Evolutionary conservation across 73 alveolate species (phyloP).

Genomic region (Paramecium pentaurelia): DNA sequence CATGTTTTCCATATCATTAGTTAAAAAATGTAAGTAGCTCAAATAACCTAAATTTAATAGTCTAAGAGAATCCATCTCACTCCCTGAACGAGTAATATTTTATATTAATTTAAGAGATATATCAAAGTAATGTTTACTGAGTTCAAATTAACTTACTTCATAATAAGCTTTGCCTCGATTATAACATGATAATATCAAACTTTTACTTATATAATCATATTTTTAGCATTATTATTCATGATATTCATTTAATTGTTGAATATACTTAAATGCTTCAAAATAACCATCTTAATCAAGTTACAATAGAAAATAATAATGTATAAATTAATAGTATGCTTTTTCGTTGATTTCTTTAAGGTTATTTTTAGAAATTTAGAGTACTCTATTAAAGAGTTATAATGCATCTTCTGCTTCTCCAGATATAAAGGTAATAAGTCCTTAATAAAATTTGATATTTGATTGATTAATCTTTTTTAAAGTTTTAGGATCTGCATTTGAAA

Average conservation of each 20-base stretch:
- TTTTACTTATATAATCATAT: background rate
- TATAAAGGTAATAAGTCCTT: constrained; percentile 9
- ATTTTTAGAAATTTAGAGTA: background rate
- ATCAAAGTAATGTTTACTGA: background rate
- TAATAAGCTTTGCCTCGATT: constrained; percentile 26
- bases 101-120: background rate
- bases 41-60: constrained; percentile 3
- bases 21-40: background rate
- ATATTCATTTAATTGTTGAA: background rate
- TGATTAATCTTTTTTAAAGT: background rate
- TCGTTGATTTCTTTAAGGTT: background rate
- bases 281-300: constrained; percentile 31
- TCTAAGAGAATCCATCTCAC: constrained; percentile 18
- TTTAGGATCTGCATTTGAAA: background rate
- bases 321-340: constrained; percentile 14
- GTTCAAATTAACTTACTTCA: constrained; percentile 12
- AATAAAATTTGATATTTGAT: background rate
- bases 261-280: background rate
- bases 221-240: background rate
- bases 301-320: background rate
- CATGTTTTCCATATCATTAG: constrained; percentile 32
- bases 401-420: constrained; percentile 34
- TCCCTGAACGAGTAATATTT: background rate
- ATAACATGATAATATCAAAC: background rate
- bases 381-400: background rate